Evolutionary conservation across 768 basidiomycete species (phyloP), one percentile per base, ranked within the genome.

Genomic region (Amanita polypyramis): DNA sequence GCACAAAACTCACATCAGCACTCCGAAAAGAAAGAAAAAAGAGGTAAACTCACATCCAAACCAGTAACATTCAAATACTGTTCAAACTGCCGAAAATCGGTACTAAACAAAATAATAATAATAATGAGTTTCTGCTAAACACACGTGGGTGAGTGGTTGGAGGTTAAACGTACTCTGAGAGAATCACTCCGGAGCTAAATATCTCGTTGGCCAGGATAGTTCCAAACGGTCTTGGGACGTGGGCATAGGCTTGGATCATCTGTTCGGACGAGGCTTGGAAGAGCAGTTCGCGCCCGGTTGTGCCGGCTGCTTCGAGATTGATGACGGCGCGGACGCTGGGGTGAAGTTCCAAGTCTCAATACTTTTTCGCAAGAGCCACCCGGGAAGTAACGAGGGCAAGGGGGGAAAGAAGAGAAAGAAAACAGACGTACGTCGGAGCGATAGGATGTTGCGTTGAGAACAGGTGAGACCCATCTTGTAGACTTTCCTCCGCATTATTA

Each of bases 221-320:
- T 1, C 91, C 95, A 48, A 84, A 86, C 0, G 95, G 94, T 55
- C 86, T 73, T 2, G 92, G 90, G 0, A 89, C 89, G 55, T 81
- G 75, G 0, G 87, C 79, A 59, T 93, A 94, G 0, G 91, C 93
- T 41, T 84, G 74, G 4, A 96, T 87, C 94, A 98, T 96, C 62
- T 96, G 79, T 57, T 90, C 79, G 4, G 88, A 91, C 0, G 93
- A 97, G 0, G 93, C 95, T 69, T 98, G 95, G 70, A 98, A 98
- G 12, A 97, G 75, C 6, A 97, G 66, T 56, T 93, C 93, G 21
- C 81, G 85, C 0, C 95, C 93, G 5, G 78, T 80, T 1, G 82
- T 82, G 0, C 94, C 95, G 33, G 90, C 91, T 53, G 88, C 93
- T 85, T 98, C 94, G 2, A 98, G 72, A 57, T 98, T 97, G 57